phyloP scores from a whole-genome alignment of 1,284 basidiomycete genomes.

The Coniophora puteana region DNA sequence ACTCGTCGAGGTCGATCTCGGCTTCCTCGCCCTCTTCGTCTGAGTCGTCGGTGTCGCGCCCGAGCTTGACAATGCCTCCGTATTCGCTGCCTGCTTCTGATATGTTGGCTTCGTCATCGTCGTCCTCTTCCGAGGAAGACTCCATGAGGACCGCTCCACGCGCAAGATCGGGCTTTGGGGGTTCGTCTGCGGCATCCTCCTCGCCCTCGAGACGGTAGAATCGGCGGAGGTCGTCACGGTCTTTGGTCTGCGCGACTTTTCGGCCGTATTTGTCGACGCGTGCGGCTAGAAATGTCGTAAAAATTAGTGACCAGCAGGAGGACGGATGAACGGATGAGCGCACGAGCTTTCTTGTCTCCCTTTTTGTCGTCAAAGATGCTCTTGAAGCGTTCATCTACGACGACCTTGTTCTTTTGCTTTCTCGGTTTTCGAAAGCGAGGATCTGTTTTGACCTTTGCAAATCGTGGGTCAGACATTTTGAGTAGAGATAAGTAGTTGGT shows the following conservation, averaged over 20 bases:
- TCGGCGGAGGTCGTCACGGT: slow-evolving; percentile 73
- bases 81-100: no score
- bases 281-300: slow-evolving; percentile 29
- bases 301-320: slow-evolving; percentile 7
- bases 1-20: slow-evolving; percentile 80
- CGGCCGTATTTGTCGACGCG: slow-evolving; percentile 94
- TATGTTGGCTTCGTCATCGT: slow-evolving; percentile 37
- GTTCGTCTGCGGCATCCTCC: slow-evolving; percentile 31
- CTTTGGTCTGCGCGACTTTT: slow-evolving; percentile 61
- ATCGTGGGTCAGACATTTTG: slow-evolving; percentile 79
- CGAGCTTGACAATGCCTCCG: slow-evolving; percentile 49
- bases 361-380: slow-evolving; percentile 58
- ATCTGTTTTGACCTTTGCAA: slow-evolving; percentile 85
- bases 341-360: slow-evolving; percentile 40
- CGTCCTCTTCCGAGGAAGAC: slow-evolving; percentile 82
- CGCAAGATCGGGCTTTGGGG: slow-evolving; percentile 74
- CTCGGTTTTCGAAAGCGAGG: slow-evolving; percentile 89
- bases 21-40: slow-evolving; percentile 42
- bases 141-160: slow-evolving; percentile 85
- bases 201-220: slow-evolving; percentile 78
- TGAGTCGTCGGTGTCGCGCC: slow-evolving; percentile 36
- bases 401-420: slow-evolving; percentile 79
- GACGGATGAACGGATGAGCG: slow-evolving; percentile 12
- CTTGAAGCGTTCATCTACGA: slow-evolving; percentile 95
- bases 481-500: no score